Percentiles rank a stretch among this genome's conserved stretches.
phyloP scores from a whole-genome alignment of 129 eudicot genomes.

The Chrysanthemum seticuspe region DNA sequence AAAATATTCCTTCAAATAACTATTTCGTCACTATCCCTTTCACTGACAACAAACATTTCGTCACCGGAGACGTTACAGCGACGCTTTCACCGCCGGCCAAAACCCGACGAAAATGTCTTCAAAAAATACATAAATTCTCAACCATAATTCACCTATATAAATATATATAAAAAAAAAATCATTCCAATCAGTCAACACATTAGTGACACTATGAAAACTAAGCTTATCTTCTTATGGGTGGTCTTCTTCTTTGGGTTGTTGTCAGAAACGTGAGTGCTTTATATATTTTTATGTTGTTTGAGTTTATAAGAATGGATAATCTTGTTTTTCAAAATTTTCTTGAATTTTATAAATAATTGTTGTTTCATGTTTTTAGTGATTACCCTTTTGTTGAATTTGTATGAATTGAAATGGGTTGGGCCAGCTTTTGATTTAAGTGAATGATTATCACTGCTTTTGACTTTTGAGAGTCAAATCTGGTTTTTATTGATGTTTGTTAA shows the following conservation, averaged over 20 bases:
- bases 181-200: not conserved
- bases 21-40: not conserved
- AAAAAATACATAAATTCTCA: constrained; percentile 2
- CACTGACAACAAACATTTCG: constrained; percentile 18
- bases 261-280: constrained; percentile 33
- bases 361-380: no score
- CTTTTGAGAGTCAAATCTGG: not conserved
- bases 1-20: not conserved
- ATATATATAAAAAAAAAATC: not conserved
- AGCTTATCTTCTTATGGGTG: constrained; percentile 18
- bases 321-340: not conserved
- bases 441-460: not conserved
- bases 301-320: not conserved
- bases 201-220: constrained; percentile 23
- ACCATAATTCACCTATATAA: not conserved
- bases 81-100: constrained; percentile 20
- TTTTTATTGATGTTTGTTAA: not conserved
- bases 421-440: not conserved
- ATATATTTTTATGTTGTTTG: not conserved
- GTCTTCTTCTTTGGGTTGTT: constrained; percentile 23
- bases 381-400: no score
- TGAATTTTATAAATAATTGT: not conserved
- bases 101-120: constrained; percentile 22
- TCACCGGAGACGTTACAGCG: constrained; percentile 24
- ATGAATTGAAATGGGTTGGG: constrained; percentile 14